Conservation (phyloP, 78 protist species). For the Dictyostelium intermedium region DNA sequence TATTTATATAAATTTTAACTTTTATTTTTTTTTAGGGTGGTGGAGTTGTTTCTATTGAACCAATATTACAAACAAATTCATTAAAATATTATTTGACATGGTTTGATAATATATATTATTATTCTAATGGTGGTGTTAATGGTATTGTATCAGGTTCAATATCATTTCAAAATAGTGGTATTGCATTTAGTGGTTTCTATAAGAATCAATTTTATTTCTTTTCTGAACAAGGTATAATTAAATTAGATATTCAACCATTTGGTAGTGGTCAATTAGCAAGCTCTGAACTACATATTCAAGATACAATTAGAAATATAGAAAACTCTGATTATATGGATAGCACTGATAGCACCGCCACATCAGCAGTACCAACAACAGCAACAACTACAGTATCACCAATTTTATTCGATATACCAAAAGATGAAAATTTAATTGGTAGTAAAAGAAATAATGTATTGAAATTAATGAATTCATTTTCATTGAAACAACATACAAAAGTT, state of each 20-base stretch:
- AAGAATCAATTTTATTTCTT: constrained; percentile 5
- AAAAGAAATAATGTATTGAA: constrained; percentile 44
- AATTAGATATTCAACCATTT: constrained; percentile 21
- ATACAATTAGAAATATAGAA: background rate
- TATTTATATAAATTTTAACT: too few species aligned
- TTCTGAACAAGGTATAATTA: background rate
- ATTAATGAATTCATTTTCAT: constrained; percentile 12
- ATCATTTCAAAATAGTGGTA: background rate
- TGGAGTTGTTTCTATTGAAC: background rate
- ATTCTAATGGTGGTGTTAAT: background rate
- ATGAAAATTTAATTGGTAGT: background rate
- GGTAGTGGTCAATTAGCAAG: background rate
- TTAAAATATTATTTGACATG: background rate
- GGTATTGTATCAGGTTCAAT: background rate
- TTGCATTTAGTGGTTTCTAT: background rate
- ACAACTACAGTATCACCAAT: background rate
- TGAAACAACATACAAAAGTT: constrained; percentile 3
- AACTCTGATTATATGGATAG: background rate
- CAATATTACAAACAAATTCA: background rate
- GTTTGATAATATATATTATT: background rate
- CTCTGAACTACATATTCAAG: background rate
- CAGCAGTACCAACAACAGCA: background rate
- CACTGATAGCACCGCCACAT: background rate
- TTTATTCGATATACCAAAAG: constrained; percentile 10
- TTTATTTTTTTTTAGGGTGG: background rate